Evolutionary conservation across 179 eudicot species (phyloP).

Genomic region (Gypsophila paniculata): DNA sequence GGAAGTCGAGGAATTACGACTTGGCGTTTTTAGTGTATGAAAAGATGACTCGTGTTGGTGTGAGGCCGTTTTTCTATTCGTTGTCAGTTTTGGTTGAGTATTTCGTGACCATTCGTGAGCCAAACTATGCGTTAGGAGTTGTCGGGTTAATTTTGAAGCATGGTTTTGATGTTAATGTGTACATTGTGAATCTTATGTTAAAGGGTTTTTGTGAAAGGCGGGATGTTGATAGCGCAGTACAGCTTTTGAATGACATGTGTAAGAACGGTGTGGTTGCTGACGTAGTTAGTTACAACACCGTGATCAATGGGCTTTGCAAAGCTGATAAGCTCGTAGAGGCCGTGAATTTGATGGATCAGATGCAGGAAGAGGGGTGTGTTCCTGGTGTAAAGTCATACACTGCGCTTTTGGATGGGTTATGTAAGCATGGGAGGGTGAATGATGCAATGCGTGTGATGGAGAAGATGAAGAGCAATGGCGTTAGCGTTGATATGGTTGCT

Average conservation of each 20-base stretch:
- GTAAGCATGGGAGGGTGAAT: conserved; percentile 43
- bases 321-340: conserved; percentile 48
- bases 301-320: conserved; percentile 53
- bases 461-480: conserved; percentile 44
- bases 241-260: conserved; percentile 31
- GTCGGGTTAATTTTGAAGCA: conserved; percentile 55
- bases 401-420: conserved; percentile 46
- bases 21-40: conserved; percentile 47
- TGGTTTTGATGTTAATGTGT: conserved; percentile 43
- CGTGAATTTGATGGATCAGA: conserved; percentile 36
- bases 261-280: conserved; percentile 32
- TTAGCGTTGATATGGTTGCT: conserved; percentile 42
- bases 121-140: conserved; percentile 44
- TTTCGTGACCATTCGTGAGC: conserved; percentile 36
- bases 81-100: conserved; percentile 52
- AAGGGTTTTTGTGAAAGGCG: conserved; percentile 57
- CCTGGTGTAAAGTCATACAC: conserved; percentile 40
- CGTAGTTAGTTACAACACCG: conserved; percentile 51
- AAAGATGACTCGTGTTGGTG: conserved; percentile 40
- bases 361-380: conserved; percentile 37
- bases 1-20: conserved; percentile 34
- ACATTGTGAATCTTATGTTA: conserved; percentile 51
- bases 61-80: conserved; percentile 39
- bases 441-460: conserved; percentile 47
- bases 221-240: conserved; percentile 43